Percentiles rank a stretch among this genome's conserved stretches.
These are phyloP conservation scores for Backusella westeae DNA, from an alignment of 192 early-diverging fungal genomes.

Conservation along the genomic window DNA sequence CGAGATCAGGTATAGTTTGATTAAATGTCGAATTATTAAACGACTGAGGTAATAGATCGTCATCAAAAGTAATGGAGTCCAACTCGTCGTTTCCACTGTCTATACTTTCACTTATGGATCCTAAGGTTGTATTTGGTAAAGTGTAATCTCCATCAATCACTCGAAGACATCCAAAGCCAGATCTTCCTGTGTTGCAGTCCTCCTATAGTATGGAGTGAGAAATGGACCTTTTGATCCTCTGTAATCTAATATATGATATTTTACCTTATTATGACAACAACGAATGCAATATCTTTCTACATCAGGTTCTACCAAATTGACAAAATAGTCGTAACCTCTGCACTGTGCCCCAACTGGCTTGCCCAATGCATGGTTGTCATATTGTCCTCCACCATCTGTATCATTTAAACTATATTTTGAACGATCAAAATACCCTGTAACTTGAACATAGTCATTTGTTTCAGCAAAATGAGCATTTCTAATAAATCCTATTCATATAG, in stretches of 20 bases:
- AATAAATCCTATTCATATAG: conserved; percentile 39
- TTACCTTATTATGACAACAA: conserved; percentile 33
- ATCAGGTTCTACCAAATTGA: conserved; percentile 31
- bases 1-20: not conserved
- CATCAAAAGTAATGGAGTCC: not conserved
- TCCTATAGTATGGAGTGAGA: not conserved
- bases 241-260: not conserved
- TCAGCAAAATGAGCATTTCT: conserved; percentile 34
- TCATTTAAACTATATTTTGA: conserved; percentile 31
- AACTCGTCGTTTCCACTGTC: not conserved
- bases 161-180: conserved; percentile 36
- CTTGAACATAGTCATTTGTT: conserved; percentile 40
- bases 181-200: conserved; percentile 32
- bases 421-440: conserved; percentile 47
- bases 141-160: conserved; percentile 46
- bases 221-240: not conserved
- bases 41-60: not conserved
- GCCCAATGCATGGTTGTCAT: conserved; percentile 36
- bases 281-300: conserved; percentile 27
- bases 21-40: not conserved
- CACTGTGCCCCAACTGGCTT: conserved; percentile 27
- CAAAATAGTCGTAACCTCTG: conserved; percentile 28
- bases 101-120: not conserved
- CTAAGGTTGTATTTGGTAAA: not conserved
- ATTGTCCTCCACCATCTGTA: conserved; percentile 47